Base-by-base conservation (phyloP, 441 rosid genomes). In the Brassica balearica region DNA sequence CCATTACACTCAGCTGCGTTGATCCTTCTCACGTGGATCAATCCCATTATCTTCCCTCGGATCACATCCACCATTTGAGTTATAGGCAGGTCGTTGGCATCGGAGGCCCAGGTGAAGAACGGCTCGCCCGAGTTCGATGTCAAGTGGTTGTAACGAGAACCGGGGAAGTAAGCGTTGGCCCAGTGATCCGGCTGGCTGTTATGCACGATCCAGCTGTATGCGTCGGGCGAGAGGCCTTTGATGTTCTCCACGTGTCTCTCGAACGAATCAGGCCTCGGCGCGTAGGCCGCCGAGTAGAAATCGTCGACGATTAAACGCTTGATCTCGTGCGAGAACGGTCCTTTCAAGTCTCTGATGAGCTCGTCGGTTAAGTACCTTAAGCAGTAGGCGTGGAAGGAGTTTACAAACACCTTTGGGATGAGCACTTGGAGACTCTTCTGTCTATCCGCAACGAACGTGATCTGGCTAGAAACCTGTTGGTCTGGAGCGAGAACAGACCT, bases 1-100 rank as follows among this genome's bases (percentile, higher is more conserved):
- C 95, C 86, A 77, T 76, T 61, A 91, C 94, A 88, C 46, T 81
- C 88, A 27, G 76, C 82, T 2, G 93, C 89, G 51, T 82, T 85
- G 1, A 80, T 84, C 48, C 86, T 78, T 65, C 85, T 88, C 27
- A 82, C 68, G 72, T 86, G 84, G 51, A 91, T 87, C 76, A 92
- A 73, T 73, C 85, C 96, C 93, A 85, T 86, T 71, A 90, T 90
- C 80, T 89, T 93, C 60, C 88, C 86, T 14, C 87, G 84, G 74
- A 95, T 88, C 76, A 88, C 86, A 71, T 95, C 95, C 29, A 95
- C 96, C 97, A 90, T 89, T 77, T 93, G 97, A 12, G 96, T 95
- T 69, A 95, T 95, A 6, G 97, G 99, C 22, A 95, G 81, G 41
- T 90, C 97, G 17, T 92, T 86, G 17, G 97, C 92, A 38, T 95